Evolutionary conservation across 1,284 basidiomycete species (phyloP).

Genomic region (Kwoniella shivajii): DNA sequence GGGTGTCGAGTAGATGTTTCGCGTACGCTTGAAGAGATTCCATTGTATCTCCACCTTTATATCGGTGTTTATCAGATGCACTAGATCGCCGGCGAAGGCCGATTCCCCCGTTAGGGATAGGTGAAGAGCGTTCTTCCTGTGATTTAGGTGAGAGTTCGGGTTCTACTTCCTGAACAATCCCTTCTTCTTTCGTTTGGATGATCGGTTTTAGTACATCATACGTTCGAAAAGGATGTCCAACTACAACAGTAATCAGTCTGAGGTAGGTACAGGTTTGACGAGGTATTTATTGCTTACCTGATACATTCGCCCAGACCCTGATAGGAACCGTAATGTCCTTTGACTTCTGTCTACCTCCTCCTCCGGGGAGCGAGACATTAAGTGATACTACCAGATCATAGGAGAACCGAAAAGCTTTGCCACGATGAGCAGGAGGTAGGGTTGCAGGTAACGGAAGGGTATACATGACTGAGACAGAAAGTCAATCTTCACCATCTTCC

Average conservation of each 20-base stretch:
- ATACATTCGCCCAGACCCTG: constrained; percentile 49
- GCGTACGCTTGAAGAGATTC: constrained; percentile 39
- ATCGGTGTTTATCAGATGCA: constrained; percentile 9
- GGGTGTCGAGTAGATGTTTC: constrained; percentile 33
- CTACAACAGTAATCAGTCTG: constrained; percentile 5
- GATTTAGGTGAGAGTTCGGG: no score
- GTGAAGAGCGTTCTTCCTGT: not conserved
- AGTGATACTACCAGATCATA: constrained; percentile 83
- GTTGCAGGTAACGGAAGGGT: constrained; percentile 71
- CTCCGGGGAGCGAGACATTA: constrained; percentile 40
- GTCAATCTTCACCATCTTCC: not conserved
- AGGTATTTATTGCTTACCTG: constrained; percentile 18
- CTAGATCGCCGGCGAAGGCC: constrained; percentile 12
- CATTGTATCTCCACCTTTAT: constrained; percentile 17
- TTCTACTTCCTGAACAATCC: constrained; percentile 25
- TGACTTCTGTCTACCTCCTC: constrained; percentile 36
- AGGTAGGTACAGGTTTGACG: not conserved
- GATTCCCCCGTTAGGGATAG: not conserved
- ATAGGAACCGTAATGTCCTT: constrained; percentile 47
- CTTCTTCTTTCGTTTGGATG: constrained; percentile 53
- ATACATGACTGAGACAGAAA: constrained; percentile 66
- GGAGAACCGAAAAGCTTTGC: constrained; percentile 77
- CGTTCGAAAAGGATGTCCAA: constrained; percentile 30
- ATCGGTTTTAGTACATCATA: constrained; percentile 51
- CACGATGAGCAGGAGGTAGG: constrained; percentile 86